These are phyloP conservation scores for Colletotrichum magnum DNA, from an alignment of 2,329 filamentous ascomycete genomes.

Conservation along the genomic window DNA sequence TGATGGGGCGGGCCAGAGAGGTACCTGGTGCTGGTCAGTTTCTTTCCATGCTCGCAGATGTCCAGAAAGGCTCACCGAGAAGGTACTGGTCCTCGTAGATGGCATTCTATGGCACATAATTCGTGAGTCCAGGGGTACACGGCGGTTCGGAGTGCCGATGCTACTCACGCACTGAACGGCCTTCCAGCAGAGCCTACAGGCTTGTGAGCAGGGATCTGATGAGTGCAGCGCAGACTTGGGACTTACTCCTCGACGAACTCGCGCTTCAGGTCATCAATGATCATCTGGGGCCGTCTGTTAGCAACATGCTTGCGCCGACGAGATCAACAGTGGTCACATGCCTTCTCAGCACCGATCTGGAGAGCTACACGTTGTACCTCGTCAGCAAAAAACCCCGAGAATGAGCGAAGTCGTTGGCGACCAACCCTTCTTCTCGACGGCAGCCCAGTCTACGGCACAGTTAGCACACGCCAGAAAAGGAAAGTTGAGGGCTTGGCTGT, in stretches of 20 bases:
- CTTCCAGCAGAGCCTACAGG: conserved; percentile 74
- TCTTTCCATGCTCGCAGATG: not conserved
- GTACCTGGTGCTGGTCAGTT: conserved; percentile 58
- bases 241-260: conserved; percentile 74
- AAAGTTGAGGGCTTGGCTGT: too few relatives aligned
- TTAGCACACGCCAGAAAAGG: too few relatives aligned
- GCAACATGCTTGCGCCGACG: not conserved
- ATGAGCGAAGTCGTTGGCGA: not conserved
- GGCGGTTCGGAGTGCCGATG: too few relatives aligned
- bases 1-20: conserved; percentile 75
- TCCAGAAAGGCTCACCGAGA: conserved; percentile 53
- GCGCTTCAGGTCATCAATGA: conserved; percentile 73
- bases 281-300: conserved; percentile 50
- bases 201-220: not conserved
- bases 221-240: not conserved
- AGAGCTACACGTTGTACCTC: conserved; percentile 23
- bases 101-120: conserved; percentile 6
- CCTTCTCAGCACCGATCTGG: conserved; percentile 41
- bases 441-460: conserved; percentile 67
- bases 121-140: too few relatives aligned
- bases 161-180: conserved; percentile 72
- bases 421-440: conserved; percentile 76
- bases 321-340: not conserved
- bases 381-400: not conserved
- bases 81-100: conserved; percentile 71